These are phyloP conservation scores for Pythium utonaiense DNA, from an alignment of 352 stramenopile genomes.

Conservation along the genomic window DNA sequence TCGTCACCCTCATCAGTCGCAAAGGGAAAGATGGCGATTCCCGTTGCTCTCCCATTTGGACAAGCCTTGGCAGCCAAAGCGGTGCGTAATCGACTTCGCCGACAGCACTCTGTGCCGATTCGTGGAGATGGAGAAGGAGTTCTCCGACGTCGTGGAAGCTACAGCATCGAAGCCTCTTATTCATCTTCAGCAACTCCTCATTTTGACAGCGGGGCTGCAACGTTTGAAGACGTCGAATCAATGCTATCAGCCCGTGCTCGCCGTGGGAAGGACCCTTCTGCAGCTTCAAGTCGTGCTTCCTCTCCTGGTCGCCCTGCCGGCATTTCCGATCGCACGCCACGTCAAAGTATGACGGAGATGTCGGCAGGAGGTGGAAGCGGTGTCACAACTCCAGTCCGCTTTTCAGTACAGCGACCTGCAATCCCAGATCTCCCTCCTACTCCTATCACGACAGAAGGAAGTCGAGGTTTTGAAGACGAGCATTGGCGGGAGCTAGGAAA, in stretches of 20 bases:
- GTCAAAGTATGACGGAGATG: background rate
- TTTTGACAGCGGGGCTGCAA: background rate
- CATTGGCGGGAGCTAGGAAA: background rate
- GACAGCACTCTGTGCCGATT: slow-evolving; percentile 26
- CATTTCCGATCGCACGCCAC: background rate
- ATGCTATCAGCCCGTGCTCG: slow-evolving; percentile 1
- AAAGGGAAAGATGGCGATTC: slow-evolving; percentile 12
- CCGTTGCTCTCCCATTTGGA: slow-evolving; percentile 13
- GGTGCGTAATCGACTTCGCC: slow-evolving; percentile 22
- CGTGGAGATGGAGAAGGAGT: slow-evolving; percentile 1
- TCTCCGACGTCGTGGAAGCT: slow-evolving; percentile 22
- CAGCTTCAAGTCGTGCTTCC: slow-evolving; percentile 8
- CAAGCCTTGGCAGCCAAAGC: slow-evolving; percentile 12
- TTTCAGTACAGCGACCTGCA: background rate
- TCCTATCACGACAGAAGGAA: slow-evolving; percentile 11
- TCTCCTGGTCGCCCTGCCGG: slow-evolving; percentile 5
- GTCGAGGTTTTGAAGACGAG: slow-evolving; percentile 3
- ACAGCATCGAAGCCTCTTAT: slow-evolving; percentile 6
- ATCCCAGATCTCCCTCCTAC: slow-evolving; percentile 13
- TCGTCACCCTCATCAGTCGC: slow-evolving; percentile 6
- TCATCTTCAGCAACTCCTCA: background rate
- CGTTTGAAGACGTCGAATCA: slow-evolving; percentile 17
- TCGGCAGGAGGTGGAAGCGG: background rate
- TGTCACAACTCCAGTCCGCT: background rate
- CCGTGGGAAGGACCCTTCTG: background rate